Base-by-base conservation (phyloP, 345 rosid genomes). In the Cardamine chenopodiifolia region DNA sequence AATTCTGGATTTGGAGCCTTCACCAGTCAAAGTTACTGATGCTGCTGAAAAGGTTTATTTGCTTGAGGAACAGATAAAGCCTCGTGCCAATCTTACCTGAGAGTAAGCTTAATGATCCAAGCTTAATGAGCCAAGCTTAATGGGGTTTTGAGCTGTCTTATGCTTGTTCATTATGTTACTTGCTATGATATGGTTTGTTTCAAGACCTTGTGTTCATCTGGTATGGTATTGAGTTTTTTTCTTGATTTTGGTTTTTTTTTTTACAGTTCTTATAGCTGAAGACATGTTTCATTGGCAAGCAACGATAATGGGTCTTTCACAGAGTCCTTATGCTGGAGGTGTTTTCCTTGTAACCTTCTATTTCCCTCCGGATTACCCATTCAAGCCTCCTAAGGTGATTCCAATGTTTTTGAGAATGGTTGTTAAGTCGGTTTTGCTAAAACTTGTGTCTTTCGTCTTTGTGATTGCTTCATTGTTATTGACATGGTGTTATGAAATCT, bases 201-300 rank as follows among this genome's bases (percentile, higher is more conserved):
- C 29, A 17, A 12, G 61, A 61, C 57, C 57, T 40, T 42, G 14
- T 62, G 39, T 50, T 52, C 9, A 23, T 17, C 49, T 4, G 4
- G 7, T 44, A 4, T 57, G 42, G 14, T 45, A n/a, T 73, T 59
- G 31, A 49, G 7, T 19, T 40, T 10, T 20, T 0, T 17, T 73
- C 19, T 52, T 14, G 9, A 9, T 53, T 31, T 55, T 18, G 11
- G n/a, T n/a, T n/a, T n/a, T 47, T 23, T 13, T 1, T 25, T 13
- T 75, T 14, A 47, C 86, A 89, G 95, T 91, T 40, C 95, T 92
- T 62, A 90, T 89, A 31, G 95, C 95, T 1, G 95, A 89, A 72
- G 95, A 89, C 81, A 89, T 89, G 94, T 89, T 89, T 62, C 94
- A 87, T 78, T 89, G 94, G 91, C 94, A 87, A 66, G 94, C 94